A percentile compares a stretch with the other conserved stretches of the same genome.
These are phyloP conservation scores for Hypoxylon sp. DNA, from an alignment of 2,329 filamentous ascomycete genomes.

Conservation along the genomic window DNA sequence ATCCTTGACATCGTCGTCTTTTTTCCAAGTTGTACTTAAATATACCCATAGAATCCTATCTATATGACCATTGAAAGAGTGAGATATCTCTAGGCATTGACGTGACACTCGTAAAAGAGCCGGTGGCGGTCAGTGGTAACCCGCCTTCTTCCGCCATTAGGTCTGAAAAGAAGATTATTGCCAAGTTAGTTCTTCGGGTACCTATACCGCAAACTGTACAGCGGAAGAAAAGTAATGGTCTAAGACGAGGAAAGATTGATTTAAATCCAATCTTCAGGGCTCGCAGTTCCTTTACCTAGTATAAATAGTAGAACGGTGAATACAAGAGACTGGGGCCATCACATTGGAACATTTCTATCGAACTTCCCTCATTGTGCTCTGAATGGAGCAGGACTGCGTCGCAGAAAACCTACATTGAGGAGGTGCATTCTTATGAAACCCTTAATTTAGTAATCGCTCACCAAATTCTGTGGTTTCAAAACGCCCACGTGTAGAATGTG, in stretches of 20 bases:
- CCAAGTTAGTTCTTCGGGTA: background rate
- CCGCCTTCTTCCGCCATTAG: too few relatives aligned
- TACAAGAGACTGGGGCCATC: too few relatives aligned
- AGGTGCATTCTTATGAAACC: conserved; percentile 14
- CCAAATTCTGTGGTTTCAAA: background rate
- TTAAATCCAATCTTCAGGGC: background rate
- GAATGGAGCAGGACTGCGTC: background rate
- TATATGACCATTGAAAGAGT: too few relatives aligned
- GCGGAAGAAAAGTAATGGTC: too few relatives aligned
- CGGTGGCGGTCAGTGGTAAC: background rate
- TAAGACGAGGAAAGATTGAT: background rate
- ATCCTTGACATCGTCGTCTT: background rate
- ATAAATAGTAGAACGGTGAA: background rate
- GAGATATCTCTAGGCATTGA: background rate
- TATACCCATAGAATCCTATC: too few relatives aligned
- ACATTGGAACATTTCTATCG: background rate
- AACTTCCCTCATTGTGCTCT: background rate
- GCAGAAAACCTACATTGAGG: background rate
- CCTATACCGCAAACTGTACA: background rate
- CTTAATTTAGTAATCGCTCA: conserved; percentile 15
- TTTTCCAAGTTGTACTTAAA: background rate
- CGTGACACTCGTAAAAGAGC: background rate
- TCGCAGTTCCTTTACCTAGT: background rate
- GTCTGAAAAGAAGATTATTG: background rate
- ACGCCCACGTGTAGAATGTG: conserved; percentile 23